Percentiles rank a stretch among this genome's conserved stretches.
Evolutionary conservation across 129 eudicot species (phyloP).

Genomic region (Logfia minima): DNA sequence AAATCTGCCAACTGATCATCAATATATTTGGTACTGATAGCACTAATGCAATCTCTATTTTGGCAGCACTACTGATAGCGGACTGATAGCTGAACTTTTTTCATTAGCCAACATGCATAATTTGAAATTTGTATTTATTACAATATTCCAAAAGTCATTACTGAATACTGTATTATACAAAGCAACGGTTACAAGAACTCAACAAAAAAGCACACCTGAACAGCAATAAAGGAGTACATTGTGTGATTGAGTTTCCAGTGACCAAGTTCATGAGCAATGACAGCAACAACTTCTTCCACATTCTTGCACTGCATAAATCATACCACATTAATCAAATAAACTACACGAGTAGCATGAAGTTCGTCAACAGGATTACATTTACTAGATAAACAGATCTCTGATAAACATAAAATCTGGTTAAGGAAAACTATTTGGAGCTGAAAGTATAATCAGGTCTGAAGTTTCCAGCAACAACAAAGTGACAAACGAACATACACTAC

Average conservation of each 20-base stretch:
- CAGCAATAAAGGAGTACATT: constrained; percentile 87
- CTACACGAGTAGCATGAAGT: constrained; percentile 8
- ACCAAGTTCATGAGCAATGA: constrained; percentile 98
- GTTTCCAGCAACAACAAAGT: neutral
- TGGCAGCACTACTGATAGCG: neutral
- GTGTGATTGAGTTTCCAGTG: constrained; percentile 98
- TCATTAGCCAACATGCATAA: neutral
- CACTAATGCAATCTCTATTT: neutral
- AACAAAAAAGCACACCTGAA: constrained; percentile 61
- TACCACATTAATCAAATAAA: constrained; percentile 1
- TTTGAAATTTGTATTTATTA: neutral
- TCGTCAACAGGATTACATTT: neutral
- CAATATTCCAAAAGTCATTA: neutral
- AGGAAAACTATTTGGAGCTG: neutral
- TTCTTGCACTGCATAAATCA: constrained; percentile 73
- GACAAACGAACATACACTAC: neutral
- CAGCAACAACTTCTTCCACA: constrained; percentile 98
- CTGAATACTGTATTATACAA: neutral
- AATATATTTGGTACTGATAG: neutral
- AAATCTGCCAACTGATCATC: neutral
- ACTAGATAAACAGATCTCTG: neutral
- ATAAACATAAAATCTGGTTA: neutral
- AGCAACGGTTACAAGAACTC: neutral
- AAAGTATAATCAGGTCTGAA: neutral
- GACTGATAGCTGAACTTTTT: neutral